Evolutionary conservation across 2,329 filamentous ascomycete species (phyloP).

Genomic region (Aspergillus ochraceoroseus): DNA sequence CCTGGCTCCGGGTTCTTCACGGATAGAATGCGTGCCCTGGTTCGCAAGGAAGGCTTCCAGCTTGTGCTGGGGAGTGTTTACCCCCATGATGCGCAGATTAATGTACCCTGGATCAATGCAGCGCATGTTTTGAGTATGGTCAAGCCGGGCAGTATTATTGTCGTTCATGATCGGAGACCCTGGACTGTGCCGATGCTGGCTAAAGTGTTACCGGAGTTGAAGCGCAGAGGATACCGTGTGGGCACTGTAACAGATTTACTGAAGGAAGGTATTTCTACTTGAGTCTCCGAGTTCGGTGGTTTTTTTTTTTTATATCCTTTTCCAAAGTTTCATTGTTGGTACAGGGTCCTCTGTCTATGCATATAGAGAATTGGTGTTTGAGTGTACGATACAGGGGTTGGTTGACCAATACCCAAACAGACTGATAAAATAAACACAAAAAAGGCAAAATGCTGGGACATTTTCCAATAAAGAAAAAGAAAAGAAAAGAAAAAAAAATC

Average conservation of each 20-base stretch:
- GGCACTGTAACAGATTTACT: slow-evolving; percentile 68
- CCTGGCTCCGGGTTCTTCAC: slow-evolving; percentile 84
- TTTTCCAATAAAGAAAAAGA: slow-evolving; percentile 1
- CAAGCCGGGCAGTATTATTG: slow-evolving; percentile 69
- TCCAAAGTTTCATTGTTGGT: slow-evolving; percentile 2
- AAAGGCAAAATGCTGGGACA: background rate
- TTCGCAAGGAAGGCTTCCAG: slow-evolving; percentile 60
- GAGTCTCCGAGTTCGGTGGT: slow-evolving; percentile 2
- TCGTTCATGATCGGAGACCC: slow-evolving; percentile 77
- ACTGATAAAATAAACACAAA: slow-evolving; percentile 1
- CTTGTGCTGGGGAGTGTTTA: slow-evolving; percentile 81
- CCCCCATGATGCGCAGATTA: slow-evolving; percentile 85
- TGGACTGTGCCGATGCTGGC: slow-evolving; percentile 79
- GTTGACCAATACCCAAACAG: slow-evolving; percentile 5
- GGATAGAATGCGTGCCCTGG: slow-evolving; percentile 58
- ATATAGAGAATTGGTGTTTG: slow-evolving; percentile 6
- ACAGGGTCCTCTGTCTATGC: slow-evolving; percentile 11
- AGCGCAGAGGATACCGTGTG: slow-evolving; percentile 62
- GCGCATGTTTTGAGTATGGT: slow-evolving; percentile 76
- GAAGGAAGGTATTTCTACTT: slow-evolving; percentile 22
- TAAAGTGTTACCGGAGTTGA: slow-evolving; percentile 66
- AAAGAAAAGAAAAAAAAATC: slow-evolving; percentile 12
- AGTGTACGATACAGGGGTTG: slow-evolving; percentile 11
- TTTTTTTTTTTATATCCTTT: background rate
- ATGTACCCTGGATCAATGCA: slow-evolving; percentile 64